phyloP scores from a whole-genome alignment of 176 grass and related monocot species.

The Leersia perrieri region DNA sequence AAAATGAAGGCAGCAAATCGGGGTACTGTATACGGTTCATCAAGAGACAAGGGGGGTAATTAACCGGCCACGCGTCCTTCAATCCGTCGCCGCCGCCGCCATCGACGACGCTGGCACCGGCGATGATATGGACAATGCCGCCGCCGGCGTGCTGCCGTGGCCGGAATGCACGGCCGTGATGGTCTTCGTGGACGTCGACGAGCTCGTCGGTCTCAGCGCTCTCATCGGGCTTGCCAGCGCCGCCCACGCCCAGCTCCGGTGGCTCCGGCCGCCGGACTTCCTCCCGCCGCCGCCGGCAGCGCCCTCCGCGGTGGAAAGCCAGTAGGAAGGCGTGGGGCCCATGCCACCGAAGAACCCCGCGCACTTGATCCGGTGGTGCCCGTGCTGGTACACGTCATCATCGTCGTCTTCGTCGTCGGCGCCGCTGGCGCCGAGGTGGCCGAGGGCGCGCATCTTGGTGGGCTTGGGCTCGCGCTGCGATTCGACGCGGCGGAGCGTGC shows the following conservation, averaged over 20 bases:
- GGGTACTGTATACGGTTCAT: conserved; percentile 11
- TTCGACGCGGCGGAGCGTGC: conserved; percentile 76
- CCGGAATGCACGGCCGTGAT: conserved; percentile 35
- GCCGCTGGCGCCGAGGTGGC: not conserved
- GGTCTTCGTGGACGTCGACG: conserved; percentile 55
- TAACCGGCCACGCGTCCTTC: not conserved
- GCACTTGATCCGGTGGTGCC: conserved; percentile 61
- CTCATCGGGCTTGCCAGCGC: conserved; percentile 84
- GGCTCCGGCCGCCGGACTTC: conserved; percentile 19
- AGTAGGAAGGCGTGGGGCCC: conserved; percentile 55
- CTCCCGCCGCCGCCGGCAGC: conserved; percentile 24
- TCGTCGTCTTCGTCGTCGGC: conserved; percentile 31
- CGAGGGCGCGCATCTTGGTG: conserved; percentile 31
- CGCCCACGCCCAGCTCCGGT: conserved; percentile 68
- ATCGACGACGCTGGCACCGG: conserved; percentile 3
- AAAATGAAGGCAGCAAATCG: not conserved
- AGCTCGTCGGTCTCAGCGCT: conserved; percentile 49
- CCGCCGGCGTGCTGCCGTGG: conserved; percentile 29
- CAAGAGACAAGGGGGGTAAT: not conserved
- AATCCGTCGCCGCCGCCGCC: not conserved
- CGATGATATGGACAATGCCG: conserved; percentile 33
- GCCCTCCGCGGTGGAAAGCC: conserved; percentile 52
- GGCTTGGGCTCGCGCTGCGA: conserved; percentile 69
- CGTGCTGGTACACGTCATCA: conserved; percentile 31
- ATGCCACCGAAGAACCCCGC: conserved; percentile 61